Conservation (phyloP, 371 early-diverging fungal species). For the Lichtheimia hyalospora region DNA sequence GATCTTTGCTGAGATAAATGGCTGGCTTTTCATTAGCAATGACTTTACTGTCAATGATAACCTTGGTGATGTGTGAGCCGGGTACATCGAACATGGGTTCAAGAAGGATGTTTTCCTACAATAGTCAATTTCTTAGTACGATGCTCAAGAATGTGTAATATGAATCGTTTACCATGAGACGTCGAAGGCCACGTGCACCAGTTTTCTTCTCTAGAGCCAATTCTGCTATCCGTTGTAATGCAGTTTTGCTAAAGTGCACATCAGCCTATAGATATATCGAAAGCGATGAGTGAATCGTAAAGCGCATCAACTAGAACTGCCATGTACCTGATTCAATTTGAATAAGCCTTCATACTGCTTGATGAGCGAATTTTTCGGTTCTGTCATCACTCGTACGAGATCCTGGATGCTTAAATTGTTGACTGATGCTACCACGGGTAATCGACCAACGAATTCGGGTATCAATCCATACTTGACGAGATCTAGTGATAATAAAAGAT, state of each 20-base stretch:
- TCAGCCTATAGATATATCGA: slow-evolving; percentile 39
- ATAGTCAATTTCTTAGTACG: no score
- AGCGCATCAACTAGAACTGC: no score
- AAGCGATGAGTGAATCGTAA: no score
- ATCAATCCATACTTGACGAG: slow-evolving; percentile 87
- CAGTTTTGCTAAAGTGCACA: slow-evolving; percentile 70
- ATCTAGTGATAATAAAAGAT: slow-evolving; percentile 48
- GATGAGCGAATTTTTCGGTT: slow-evolving; percentile 83
- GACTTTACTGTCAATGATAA: slow-evolving; percentile 71
- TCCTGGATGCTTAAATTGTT: slow-evolving; percentile 68
- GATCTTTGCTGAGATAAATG: slow-evolving; percentile 62
- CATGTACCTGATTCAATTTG: slow-evolving; percentile 56
- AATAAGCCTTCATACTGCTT: slow-evolving; percentile 84
- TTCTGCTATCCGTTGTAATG: slow-evolving; percentile 71
- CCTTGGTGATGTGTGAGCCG: slow-evolving; percentile 66
- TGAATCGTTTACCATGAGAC: slow-evolving; percentile 66
- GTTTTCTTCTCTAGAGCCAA: slow-evolving; percentile 82
- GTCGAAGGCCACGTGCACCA: slow-evolving; percentile 86
- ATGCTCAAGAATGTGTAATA: no score
- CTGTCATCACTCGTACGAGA: slow-evolving; percentile 76
- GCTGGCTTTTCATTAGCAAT: slow-evolving; percentile 59
- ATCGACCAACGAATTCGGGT: slow-evolving; percentile 88
- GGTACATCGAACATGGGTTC: slow-evolving; percentile 86
- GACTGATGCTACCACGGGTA: slow-evolving; percentile 87
- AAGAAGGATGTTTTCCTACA: slow-evolving; percentile 68